Evolutionary conservation across 495 filamentous ascomycete species (phyloP).

Genomic region (Aspergillus affinis): DNA sequence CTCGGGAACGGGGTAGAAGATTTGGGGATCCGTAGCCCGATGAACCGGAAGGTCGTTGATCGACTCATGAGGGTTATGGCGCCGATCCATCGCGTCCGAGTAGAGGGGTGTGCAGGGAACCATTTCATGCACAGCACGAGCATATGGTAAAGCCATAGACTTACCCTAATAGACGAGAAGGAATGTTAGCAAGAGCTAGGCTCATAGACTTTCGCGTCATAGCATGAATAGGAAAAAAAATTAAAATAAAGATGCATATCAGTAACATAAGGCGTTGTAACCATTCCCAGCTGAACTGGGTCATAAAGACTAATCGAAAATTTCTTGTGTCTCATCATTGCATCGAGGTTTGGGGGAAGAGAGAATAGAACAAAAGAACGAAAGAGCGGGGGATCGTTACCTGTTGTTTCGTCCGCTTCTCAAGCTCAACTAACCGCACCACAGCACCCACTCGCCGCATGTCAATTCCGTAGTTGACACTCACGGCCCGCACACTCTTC

Average conservation of each 20-base stretch:
- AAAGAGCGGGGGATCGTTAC: conserved; percentile 51
- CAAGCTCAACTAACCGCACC: conserved; percentile 81
- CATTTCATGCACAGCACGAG: conserved; percentile 75
- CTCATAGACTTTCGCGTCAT: background rate
- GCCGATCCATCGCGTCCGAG: conserved; percentile 18
- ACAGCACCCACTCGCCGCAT: conserved; percentile 87
- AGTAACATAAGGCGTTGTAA: conserved; percentile 57
- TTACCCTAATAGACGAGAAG: conserved; percentile 59
- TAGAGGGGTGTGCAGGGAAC: conserved; percentile 58
- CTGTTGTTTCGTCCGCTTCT: conserved; percentile 71
- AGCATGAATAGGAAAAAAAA: conserved; percentile 4
- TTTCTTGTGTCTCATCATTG: conserved; percentile 71
- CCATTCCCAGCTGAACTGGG: conserved; percentile 58
- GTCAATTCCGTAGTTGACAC: conserved; percentile 73
- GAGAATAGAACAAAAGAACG: conserved; percentile 17
- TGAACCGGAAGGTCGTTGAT: conserved; percentile 92
- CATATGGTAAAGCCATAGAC: conserved; percentile 72
- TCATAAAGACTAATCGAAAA: conserved; percentile 99
- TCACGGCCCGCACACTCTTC: conserved; percentile 72
- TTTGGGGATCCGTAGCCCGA: conserved; percentile 72
- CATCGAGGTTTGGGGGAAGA: conserved; percentile 12
- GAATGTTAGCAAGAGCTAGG: conserved; percentile 15
- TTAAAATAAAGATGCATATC: conserved; percentile 20
- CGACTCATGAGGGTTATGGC: conserved; percentile 62
- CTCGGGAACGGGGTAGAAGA: conserved; percentile 89